Base-by-base conservation (phyloP, 257 asterid genomes). In the Euphrasia confusa region DNA sequence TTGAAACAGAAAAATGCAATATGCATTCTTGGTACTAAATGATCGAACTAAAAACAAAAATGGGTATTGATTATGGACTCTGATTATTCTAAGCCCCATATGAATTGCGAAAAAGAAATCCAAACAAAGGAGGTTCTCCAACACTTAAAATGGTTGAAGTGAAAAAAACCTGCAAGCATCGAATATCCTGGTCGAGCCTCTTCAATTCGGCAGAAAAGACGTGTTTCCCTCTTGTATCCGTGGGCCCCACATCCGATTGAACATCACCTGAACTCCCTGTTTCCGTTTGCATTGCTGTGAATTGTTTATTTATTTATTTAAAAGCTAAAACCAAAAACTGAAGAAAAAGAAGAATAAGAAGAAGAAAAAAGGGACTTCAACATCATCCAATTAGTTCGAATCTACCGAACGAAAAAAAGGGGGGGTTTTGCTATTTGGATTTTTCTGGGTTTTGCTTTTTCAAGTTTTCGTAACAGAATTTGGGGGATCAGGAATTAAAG, bases 181-280 rank as follows among this genome's bases (percentile, higher is more conserved):
- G 90, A 69, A 90, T 68, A 79, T 92, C 98, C 79, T 92, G 98
- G 76, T 89, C 98, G 65, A 89, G 84, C 57, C 95, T 84, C 83
- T 92, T 92, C 82, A 92, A 74, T 84, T 92, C 95, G 64, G 95
- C 97, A 40, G 89, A 79, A 80, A 89, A 78, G 82, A 82, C 72
- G 78, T 92, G 98, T 56, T 88, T 92, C 75, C 97, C 98, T 79
- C 95, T 80, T 11, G 85, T 77, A 78, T 88, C 97, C 5, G 82
- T 21, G 33, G 79, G 78, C 17, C 80, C 88, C 45, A 66, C 77
- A 33, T 50, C 79, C 80, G 84, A 81, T 79, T 80, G 77, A 62
- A 65, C 74, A 67, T 73, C 90, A 45, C 79, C 95, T 28, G 87
- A 77, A 76, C 81, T 84, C 68, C 17, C 52, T 45, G 52, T 76